A percentile compares a stretch with the other conserved stretches of the same genome.
phyloP scores from a whole-genome alignment of 2,329 filamentous ascomycete species.

The Xylariaceae sp. region DNA sequence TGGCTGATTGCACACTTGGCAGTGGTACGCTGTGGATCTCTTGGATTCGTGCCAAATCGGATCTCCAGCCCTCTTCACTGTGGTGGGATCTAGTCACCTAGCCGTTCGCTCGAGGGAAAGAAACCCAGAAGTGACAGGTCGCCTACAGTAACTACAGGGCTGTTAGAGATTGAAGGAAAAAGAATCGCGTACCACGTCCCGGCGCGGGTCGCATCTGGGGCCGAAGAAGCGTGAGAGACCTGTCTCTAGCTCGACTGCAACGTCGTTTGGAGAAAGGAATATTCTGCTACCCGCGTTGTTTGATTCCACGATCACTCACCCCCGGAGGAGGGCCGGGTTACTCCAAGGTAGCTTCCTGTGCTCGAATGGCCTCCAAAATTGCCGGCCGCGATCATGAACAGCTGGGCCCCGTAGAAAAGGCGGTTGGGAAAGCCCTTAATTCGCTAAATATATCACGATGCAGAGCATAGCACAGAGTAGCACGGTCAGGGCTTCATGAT shows the following conservation, averaged over 20 bases:
- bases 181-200: conserved; percentile 5
- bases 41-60: conserved; percentile 12
- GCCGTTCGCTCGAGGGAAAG: conserved; percentile 4
- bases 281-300: conserved; percentile 7
- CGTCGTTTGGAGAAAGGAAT: neutral
- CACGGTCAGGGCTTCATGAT: too few relatives aligned
- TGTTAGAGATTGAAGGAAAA: conserved; percentile 15
- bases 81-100: too few relatives aligned
- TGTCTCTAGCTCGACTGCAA: neutral
- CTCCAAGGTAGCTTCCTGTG: too few relatives aligned
- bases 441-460: too few relatives aligned
- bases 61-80: conserved; percentile 1
- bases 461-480: too few relatives aligned
- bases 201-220: neutral
- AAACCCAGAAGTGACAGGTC: conserved; percentile 16
- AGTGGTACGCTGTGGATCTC: too few relatives aligned
- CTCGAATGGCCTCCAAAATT: too few relatives aligned
- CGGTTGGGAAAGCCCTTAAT: too few relatives aligned
- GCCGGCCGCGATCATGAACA: too few relatives aligned
- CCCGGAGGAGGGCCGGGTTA: neutral
- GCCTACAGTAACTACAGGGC: conserved; percentile 9
- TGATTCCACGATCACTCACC: conserved; percentile 2
- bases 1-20: conserved; percentile 7
- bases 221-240: too few relatives aligned
- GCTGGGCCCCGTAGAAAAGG: too few relatives aligned